These are phyloP conservation scores for Coriaria nepalensis DNA, from an alignment of 306 rosid species.

Conservation along the genomic window DNA sequence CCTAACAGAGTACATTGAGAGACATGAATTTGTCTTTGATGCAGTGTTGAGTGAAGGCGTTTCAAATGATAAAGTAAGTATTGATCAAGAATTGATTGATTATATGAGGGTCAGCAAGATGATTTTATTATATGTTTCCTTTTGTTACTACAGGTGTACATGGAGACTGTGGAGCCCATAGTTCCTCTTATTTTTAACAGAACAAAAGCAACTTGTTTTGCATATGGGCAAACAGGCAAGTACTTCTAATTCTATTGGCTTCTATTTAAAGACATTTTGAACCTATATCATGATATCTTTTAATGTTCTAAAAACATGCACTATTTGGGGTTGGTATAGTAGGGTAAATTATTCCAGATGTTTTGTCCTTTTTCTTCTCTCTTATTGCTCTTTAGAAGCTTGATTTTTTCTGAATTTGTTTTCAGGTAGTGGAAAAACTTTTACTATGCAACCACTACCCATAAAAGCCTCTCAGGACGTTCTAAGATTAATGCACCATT, in stretches of 20 bases:
- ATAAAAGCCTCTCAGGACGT: constrained; percentile 90
- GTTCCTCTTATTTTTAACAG: constrained; percentile 97
- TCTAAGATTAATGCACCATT: constrained; percentile 92
- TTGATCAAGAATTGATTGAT: too few species aligned
- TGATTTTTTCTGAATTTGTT: constrained; percentile 15
- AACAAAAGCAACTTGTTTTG: constrained; percentile 97
- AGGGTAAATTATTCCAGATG: too few species aligned
- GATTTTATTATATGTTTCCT: background rate
- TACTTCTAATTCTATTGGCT: constrained; percentile 15
- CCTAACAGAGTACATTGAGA: constrained; percentile 83
- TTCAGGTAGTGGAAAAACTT: constrained; percentile 95
- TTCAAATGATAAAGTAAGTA: constrained; percentile 77
- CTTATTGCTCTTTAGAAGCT: background rate
- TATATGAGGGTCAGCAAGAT: too few species aligned
- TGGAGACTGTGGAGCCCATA: constrained; percentile 98
- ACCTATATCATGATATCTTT: too few species aligned
- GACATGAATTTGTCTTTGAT: constrained; percentile 92
- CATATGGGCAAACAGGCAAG: constrained; percentile 97
- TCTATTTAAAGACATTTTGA: too few species aligned
- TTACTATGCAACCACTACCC: constrained; percentile 94
- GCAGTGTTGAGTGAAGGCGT: constrained; percentile 97
- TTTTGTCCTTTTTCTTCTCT: too few species aligned
- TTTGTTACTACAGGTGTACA: constrained; percentile 54
- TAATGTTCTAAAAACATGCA: too few species aligned
- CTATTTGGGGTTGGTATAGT: too few species aligned